Percentiles rank a stretch among this genome's conserved stretches.
phyloP scores from a whole-genome alignment of 768 basidiomycete species.

The Leccinum aurantiacum region DNA sequence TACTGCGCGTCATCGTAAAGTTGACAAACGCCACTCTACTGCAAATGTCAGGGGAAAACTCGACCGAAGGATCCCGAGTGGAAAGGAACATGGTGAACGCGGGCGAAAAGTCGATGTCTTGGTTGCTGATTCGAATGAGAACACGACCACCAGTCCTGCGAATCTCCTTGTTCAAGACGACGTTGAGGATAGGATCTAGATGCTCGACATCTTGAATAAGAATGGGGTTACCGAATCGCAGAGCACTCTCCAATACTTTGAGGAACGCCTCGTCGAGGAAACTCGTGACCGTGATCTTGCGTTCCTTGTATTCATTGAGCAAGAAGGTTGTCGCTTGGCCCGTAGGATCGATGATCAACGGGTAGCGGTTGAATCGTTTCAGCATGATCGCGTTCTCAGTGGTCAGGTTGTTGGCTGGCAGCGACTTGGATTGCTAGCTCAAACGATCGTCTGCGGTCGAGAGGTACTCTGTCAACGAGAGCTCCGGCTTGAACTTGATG shows the following conservation, averaged over 20 bases:
- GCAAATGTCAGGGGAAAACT: conserved; percentile 98
- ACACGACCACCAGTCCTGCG: conserved; percentile 96
- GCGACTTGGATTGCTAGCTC: conserved; percentile 91
- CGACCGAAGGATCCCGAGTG: conserved; percentile 94
- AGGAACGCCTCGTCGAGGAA: conserved; percentile 99
- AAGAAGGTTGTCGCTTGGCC: conserved; percentile 96
- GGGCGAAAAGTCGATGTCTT: conserved; percentile 99
- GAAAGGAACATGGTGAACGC: conserved; percentile 99
- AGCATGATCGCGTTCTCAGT: conserved; percentile 99
- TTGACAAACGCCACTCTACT: conserved; percentile 95
- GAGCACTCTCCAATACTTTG: conserved; percentile 96
- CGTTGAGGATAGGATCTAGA: conserved; percentile 95
- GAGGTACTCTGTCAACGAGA: conserved; percentile 92
- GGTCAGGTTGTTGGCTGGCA: conserved; percentile 95
- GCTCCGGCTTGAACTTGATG: conserved; percentile 88
- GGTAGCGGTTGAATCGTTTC: conserved; percentile 96
- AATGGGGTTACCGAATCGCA: conserved; percentile 96
- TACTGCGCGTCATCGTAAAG: conserved; percentile 98
- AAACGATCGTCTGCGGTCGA: conserved; percentile 96
- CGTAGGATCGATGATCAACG: conserved; percentile 96
- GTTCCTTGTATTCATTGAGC: conserved; percentile 90
- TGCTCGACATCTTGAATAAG: conserved; percentile 98
- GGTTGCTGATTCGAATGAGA: conserved; percentile 91
- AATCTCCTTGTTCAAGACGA: conserved; percentile 95
- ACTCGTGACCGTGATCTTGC: conserved; percentile 97